Evolutionary conservation across 2,329 filamentous ascomycete species (phyloP), one percentile per base, ranked within the genome.

Genomic region (Zymoseptoria pseudotritici): DNA sequence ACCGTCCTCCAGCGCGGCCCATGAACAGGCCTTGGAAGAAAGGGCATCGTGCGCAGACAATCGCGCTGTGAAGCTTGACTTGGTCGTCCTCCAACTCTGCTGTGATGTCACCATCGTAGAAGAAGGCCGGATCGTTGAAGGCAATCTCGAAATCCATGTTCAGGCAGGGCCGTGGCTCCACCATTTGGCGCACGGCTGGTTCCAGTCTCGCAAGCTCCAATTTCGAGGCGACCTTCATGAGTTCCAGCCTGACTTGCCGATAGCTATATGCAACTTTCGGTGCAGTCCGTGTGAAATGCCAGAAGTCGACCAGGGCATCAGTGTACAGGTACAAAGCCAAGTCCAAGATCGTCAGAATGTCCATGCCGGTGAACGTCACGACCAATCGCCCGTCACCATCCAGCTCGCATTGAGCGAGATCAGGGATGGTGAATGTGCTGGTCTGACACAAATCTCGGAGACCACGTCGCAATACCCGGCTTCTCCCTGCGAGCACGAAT

Each of bases 11-110:
- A 7, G 94, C 90, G 51, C 91, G 86, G n/a, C 94, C 94, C 67
- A 90, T 82, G 73, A 97, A 97, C 51, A 99, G 80, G 1, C 89
- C 89, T 63, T 93, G 81, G 65, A 99, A 99, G 80, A 97, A 99
- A 0, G 91, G 91, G 67, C 92, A 97, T 65, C 94, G 82, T 68
- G 87, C 86, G 65, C 91, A 92, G 42, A 97, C 73, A 3, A 97
- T 74, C 4, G 86, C 80, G 64, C 90, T 93, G 69, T 99, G 94
- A 0, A 88, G 86, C 13, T 79, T 77, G 36, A 91, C 76, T 57
- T 81, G 77, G 26, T 86, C 86, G 21, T 86, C 88, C 61, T 89
- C 85, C 10, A 97, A 80, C 66, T 96, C 86, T 19, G 97, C 78
- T 5, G 93, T 72, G 6, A 91, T 82, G 73, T 99, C 92, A 2